Evolutionary conservation across 2,329 filamentous ascomycete species (phyloP), one percentile per base, ranked within the genome.

Genomic region (Pyrenochaeta sp.): DNA sequence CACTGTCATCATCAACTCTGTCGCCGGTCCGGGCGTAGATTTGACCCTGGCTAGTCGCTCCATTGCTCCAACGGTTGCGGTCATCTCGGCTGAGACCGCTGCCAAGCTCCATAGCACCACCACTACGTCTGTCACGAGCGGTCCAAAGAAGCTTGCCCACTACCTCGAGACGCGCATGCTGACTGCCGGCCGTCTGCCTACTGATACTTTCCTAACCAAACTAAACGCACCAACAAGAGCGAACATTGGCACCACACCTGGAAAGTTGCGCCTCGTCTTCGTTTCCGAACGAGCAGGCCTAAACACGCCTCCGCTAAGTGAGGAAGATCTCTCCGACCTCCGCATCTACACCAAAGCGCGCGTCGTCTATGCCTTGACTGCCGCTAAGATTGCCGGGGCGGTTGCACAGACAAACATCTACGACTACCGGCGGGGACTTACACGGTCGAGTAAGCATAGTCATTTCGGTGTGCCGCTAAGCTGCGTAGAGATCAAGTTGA

Each of bases 381-480:
- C 91, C 0, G 83, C 92, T 25, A 86, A 87, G 59, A 91, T 98
- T n/a, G 94, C 93, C 2, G 95, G 95, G 37, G 90, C 93, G 0
- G 86, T 96, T n/a, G 83, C 90, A 1, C 94, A 98, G 79, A 96
- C 91, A 7, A 89, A 91, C 60, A 84, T 93, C 39, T 96, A 91
- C 72, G 94, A 98, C 75, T 98, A 98, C 77, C 84, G 94, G 48
- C 65, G 83, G 84, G 61, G 80, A 78, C 37, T 77, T 40, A 73
- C 77, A 43, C 50, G 65, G 6, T 73, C 63, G 62, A 73, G 68
- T 51, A 77, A 81, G 44, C 79, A 80, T 45, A 82, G 78, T 56
- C 93, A 96, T 76, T 97, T 98, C 72, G 95, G 95, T 2, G 83
- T 90, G 9, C 93, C 94, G 2, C 73, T 95, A 40, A 91, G 90